phyloP scores from a whole-genome alignment of 768 basidiomycete species.

The Mycena haematopus region DNA sequence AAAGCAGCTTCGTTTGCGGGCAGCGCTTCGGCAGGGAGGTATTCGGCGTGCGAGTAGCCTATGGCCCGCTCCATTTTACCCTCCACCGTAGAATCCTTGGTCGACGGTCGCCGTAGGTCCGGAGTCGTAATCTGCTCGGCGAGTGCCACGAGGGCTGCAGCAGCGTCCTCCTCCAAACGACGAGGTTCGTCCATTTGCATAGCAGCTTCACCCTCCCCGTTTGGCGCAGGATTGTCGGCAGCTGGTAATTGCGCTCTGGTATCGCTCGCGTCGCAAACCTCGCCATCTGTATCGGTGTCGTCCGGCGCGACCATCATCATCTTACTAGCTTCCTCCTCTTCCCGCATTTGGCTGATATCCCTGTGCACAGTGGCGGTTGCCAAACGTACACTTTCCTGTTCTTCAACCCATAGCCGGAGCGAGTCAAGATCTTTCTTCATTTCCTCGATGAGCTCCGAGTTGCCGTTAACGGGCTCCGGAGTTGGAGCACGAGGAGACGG shows the following conservation, averaged over 20 bases:
- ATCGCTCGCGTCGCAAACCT: constrained; percentile 1
- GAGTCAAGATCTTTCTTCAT: constrained; percentile 26
- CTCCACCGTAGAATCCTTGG: background rate
- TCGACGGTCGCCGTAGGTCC: background rate
- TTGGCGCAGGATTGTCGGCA: background rate
- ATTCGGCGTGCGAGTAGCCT: background rate
- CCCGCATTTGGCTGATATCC: constrained; percentile 11
- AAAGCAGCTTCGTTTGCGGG: constrained; percentile 32
- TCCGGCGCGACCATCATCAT: constrained; percentile 11
- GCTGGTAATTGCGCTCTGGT: background rate
- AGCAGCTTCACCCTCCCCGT: background rate
- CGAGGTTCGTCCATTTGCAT: constrained; percentile 14
- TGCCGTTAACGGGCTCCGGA: constrained; percentile 16
- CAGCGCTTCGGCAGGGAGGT: constrained; percentile 6
- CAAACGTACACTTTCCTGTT: constrained; percentile 23
- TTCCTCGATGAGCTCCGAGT: constrained; percentile 16
- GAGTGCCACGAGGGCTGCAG: constrained; percentile 18
- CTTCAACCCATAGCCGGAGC: constrained; percentile 21
- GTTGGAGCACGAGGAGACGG: constrained; percentile 21
- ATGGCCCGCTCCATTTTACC: background rate
- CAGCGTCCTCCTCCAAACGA: constrained; percentile 20
- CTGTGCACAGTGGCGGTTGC: background rate
- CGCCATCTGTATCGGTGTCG: constrained; percentile 10
- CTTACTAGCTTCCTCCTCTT: constrained; percentile 16
- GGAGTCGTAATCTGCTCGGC: constrained; percentile 15